Evolutionary conservation across 768 basidiomycete genomes (phyloP).

Genomic region (Melanogaster broomeanus): DNA sequence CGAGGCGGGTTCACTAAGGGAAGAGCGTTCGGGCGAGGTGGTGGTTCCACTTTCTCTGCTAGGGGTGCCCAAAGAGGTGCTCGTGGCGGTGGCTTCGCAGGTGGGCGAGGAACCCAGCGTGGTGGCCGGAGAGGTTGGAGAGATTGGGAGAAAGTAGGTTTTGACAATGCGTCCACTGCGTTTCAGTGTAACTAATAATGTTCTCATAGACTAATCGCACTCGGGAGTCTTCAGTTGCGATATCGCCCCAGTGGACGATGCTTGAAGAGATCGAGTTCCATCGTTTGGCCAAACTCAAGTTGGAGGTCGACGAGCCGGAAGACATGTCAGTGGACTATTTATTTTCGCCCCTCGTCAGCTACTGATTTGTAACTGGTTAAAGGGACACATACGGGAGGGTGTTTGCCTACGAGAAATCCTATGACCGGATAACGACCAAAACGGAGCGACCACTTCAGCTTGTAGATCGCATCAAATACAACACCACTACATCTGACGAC

Average conservation of each 20-base stretch:
- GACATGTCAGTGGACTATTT: conserved; percentile 64
- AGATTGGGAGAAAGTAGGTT: conserved; percentile 88
- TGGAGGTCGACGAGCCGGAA: conserved; percentile 93
- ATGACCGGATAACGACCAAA: conserved; percentile 94
- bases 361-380: conserved; percentile 9
- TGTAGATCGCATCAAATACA: conserved; percentile 94
- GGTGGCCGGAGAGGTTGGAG: conserved; percentile 74
- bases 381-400: conserved; percentile 89
- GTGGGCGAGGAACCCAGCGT: conserved; percentile 45
- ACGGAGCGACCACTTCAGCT: conserved; percentile 88
- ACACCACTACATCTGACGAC: conserved; percentile 97
- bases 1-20: conserved; percentile 68
- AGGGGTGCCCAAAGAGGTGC: conserved; percentile 49
- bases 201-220: conserved; percentile 67
- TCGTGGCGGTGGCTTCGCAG: conserved; percentile 41
- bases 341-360: neutral
- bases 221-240: conserved; percentile 91
- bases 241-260: conserved; percentile 91
- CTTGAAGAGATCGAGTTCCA: conserved; percentile 97
- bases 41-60: conserved; percentile 33
- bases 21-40: conserved; percentile 39
- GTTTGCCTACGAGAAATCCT: conserved; percentile 90
- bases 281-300: conserved; percentile 83
- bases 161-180: neutral
- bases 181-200: conserved; percentile 3